phyloP scores from a whole-genome alignment of 108 stramenopile genomes.

The Cyclotella kingstonii region DNA sequence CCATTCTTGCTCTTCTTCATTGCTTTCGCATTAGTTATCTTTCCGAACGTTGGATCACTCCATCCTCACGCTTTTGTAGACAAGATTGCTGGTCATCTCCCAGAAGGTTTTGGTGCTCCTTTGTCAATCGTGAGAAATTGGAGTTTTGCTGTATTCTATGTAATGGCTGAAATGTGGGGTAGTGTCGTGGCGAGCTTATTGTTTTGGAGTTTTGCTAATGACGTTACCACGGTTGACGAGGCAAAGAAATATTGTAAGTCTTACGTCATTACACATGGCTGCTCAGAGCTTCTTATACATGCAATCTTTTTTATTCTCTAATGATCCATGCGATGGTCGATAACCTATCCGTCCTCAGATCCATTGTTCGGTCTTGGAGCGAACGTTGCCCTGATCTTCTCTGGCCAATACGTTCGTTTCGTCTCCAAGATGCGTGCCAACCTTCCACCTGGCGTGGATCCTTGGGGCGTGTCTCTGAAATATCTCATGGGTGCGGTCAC shows the following conservation, averaged over 20 bases:
- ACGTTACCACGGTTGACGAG: constrained; percentile 94
- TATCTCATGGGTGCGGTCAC: constrained; percentile 95
- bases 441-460: constrained; percentile 86
- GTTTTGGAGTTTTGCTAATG: constrained; percentile 99
- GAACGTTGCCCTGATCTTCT: constrained; percentile 95
- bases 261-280: background rate
- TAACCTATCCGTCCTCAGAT: constrained; percentile 56
- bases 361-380: constrained; percentile 96
- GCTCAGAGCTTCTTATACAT: too few species aligned
- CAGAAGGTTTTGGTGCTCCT: constrained; percentile 76
- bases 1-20: constrained; percentile 92
- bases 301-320: too few species aligned
- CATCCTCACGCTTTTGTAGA: constrained; percentile 93
- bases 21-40: constrained; percentile 84
- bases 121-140: constrained; percentile 90
- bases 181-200: constrained; percentile 92
- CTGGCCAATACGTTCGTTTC: constrained; percentile 93
- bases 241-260: constrained; percentile 95
- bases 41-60: constrained; percentile 73
- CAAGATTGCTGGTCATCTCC: constrained; percentile 58
- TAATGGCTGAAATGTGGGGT: constrained; percentile 99
- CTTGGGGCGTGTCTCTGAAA: constrained; percentile 89
- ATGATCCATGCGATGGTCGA: too few species aligned
- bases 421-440: constrained; percentile 80
- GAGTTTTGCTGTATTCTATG: constrained; percentile 96